phyloP scores from a whole-genome alignment of 2,329 filamentous ascomycete genomes.

The Aureobasidium sp. region DNA sequence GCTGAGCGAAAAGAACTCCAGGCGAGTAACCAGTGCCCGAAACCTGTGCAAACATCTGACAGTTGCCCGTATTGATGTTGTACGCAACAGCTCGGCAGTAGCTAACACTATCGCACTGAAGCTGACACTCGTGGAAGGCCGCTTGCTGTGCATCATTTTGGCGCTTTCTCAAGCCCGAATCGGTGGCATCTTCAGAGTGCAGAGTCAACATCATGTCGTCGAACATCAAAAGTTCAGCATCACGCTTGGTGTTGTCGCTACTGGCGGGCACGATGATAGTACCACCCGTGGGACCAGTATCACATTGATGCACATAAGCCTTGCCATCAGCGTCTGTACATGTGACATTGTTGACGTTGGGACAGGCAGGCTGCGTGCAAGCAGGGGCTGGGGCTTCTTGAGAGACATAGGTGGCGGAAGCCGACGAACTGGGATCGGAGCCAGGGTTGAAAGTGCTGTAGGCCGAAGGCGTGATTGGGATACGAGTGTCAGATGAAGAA shows the following conservation, averaged over 20 bases:
- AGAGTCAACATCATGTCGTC: conserved; percentile 10
- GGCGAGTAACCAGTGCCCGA: conserved; percentile 2
- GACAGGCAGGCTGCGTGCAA: conserved; percentile 6
- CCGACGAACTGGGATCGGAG: neutral
- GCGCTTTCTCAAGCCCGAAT: neutral
- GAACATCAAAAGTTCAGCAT: conserved; percentile 10
- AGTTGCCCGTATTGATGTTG: neutral
- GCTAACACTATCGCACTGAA: neutral
- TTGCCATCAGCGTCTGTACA: conserved; percentile 16
- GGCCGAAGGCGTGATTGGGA: conserved; percentile 1
- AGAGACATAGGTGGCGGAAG: conserved; percentile 6
- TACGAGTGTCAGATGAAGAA: neutral
- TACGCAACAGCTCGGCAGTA: conserved; percentile 11
- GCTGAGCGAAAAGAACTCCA: neutral
- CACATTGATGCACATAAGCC: conserved; percentile 4
- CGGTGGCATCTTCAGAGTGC: neutral
- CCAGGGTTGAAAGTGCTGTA: conserved; percentile 1
- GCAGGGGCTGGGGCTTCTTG: conserved; percentile 5
- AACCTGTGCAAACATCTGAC: conserved; percentile 6
- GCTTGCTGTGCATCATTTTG: conserved; percentile 5
- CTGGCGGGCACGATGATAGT: neutral
- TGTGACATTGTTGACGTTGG: neutral
- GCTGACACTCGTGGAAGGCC: conserved; percentile 8
- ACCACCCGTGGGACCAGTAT: conserved; percentile 4
- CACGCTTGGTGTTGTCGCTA: neutral